These are phyloP conservation scores for Colletotrichum siamense DNA, from an alignment of 2,329 filamentous ascomycete genomes.

Conservation along the genomic window DNA sequence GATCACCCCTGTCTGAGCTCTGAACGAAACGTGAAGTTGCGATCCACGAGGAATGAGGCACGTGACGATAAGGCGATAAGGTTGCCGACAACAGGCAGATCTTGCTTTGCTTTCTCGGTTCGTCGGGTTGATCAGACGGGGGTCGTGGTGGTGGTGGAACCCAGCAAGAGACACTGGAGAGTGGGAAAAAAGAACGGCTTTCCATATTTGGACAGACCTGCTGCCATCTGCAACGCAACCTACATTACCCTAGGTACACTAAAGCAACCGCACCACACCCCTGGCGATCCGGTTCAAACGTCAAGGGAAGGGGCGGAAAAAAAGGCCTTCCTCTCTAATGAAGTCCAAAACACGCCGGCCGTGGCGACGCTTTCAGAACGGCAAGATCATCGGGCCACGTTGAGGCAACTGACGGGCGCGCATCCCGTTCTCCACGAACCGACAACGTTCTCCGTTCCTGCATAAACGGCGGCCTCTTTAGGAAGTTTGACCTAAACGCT, in stretches of 20 bases:
- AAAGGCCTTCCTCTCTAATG: not conserved
- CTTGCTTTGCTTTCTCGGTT: not conserved
- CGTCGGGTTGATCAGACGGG: not conserved
- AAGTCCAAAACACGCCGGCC: conserved; percentile 5
- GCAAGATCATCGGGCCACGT: not conserved
- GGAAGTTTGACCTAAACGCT: not conserved
- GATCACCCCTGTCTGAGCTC: not conserved
- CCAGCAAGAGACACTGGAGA: not conserved
- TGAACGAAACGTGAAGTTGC: not conserved
- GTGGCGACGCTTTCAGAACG: not conserved
- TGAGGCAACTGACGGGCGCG: not conserved
- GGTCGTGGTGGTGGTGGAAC: not conserved
- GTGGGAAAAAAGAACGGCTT: not conserved
- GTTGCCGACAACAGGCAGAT: not conserved
- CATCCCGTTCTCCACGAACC: not conserved
- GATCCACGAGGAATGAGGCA: not conserved
- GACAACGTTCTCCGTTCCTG: not conserved
- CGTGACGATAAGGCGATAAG: not conserved
- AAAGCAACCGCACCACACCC: not conserved
- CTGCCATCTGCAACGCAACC: not conserved
- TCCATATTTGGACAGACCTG: not conserved
- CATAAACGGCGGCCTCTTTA: not conserved
- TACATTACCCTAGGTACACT: not conserved
- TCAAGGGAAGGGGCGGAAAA: not conserved
- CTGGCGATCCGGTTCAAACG: conserved; percentile 4